Conservation (phyloP, 768 basidiomycete genomes). For the Auriscalpium microsporum region DNA sequence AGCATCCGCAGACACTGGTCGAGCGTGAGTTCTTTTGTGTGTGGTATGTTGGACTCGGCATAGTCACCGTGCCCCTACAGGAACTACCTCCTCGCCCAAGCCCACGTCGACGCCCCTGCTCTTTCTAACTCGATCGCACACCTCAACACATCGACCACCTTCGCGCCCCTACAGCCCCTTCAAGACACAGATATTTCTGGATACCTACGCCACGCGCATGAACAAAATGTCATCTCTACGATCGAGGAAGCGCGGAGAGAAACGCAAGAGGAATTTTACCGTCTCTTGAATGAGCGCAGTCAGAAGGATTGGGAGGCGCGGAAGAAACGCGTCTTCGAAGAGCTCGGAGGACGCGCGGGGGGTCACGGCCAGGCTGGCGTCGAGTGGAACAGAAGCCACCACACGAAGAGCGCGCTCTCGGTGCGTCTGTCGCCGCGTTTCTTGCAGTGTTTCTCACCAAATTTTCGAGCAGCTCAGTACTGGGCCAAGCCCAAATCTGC, state of each 20-base stretch:
- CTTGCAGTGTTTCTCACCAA: not conserved
- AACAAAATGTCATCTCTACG: constrained; percentile 89
- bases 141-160: constrained; percentile 73
- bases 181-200: constrained; percentile 90
- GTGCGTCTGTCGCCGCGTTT: constrained; percentile 28
- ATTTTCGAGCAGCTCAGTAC: constrained; percentile 28
- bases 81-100: constrained; percentile 89
- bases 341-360: constrained; percentile 63
- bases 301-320: constrained; percentile 83
- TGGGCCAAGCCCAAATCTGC: constrained; percentile 52
- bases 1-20: constrained; percentile 54
- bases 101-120: constrained; percentile 88
- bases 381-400: constrained; percentile 56
- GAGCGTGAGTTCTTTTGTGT: constrained; percentile 46
- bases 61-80: constrained; percentile 29
- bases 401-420: constrained; percentile 45
- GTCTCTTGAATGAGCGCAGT: constrained; percentile 65
- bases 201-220: constrained; percentile 91
- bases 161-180: constrained; percentile 85
- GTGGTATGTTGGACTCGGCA: too few species aligned
- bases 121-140: constrained; percentile 77
- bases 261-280: constrained; percentile 81
- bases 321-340: constrained; percentile 85
- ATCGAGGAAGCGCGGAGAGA: constrained; percentile 85
- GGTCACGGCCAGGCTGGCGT: constrained; percentile 46